Evolutionary conservation across 108 stramenopile genomes (phyloP).

Genomic region (Halocafeteria seosinensis): DNA sequence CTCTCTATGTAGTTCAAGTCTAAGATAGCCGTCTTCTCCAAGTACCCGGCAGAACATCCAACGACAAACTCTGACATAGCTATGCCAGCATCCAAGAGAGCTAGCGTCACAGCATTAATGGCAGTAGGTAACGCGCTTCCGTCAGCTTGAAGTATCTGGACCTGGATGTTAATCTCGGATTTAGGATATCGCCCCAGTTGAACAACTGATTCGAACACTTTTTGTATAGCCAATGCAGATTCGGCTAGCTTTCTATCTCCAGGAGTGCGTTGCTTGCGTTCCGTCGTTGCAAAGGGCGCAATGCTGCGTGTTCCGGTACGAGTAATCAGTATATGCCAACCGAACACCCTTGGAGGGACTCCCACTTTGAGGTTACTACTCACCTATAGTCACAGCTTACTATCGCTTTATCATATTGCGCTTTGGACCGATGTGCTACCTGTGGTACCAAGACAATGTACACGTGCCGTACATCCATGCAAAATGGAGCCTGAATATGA

Average conservation of each 20-base stretch:
- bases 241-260: not conserved
- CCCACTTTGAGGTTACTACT: no score
- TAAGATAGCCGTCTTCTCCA: constrained; percentile 8
- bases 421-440: not conserved
- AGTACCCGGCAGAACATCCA: constrained; percentile 19
- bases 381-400: not conserved
- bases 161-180: constrained; percentile 14
- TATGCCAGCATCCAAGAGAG: constrained; percentile 33
- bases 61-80: constrained; percentile 28
- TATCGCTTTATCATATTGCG: not conserved
- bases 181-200: constrained; percentile 1
- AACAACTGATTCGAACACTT: not conserved
- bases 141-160: constrained; percentile 19
- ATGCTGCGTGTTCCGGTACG: no score
- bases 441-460: not conserved
- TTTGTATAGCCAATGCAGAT: not conserved
- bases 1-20: constrained; percentile 6
- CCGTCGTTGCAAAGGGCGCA: not conserved
- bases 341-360: no score
- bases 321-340: no score
- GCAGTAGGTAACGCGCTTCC: constrained; percentile 16
- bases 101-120: constrained; percentile 31
- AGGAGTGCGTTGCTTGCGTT: not conserved
- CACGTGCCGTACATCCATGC: not conserved
- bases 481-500: not conserved